Evolutionary conservation across 768 basidiomycete genomes (phyloP).

Genomic region (Mycena indigotica): DNA sequence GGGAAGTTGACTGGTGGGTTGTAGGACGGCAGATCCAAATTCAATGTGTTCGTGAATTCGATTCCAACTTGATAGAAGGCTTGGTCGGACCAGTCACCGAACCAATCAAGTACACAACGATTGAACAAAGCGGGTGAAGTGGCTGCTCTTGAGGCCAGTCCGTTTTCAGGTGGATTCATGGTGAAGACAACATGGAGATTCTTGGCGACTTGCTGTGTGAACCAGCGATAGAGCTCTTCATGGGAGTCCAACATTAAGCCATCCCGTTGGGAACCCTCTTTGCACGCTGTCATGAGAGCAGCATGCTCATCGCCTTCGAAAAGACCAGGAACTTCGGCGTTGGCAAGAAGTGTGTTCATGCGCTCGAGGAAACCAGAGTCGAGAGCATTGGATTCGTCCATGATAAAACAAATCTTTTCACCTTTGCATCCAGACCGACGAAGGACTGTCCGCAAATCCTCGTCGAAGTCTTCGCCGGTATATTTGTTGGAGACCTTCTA

Average conservation of each 20-base stretch:
- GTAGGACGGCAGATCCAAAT: conserved; percentile 87
- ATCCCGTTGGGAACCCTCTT: conserved; percentile 98
- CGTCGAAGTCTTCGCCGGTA: conserved; percentile 97
- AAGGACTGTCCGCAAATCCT: conserved; percentile 92
- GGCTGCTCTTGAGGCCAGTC: conserved; percentile 91
- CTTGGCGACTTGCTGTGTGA: conserved; percentile 96
- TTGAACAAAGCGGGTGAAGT: conserved; percentile 99
- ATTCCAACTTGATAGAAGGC: conserved; percentile 97
- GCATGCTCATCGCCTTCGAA: conserved; percentile 99
- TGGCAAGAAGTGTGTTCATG: conserved; percentile 99
- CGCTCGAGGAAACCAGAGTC: conserved; percentile 98
- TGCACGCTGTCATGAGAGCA: conserved; percentile 98
- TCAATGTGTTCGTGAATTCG: conserved; percentile 93
- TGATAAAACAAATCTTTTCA: conserved; percentile 99
- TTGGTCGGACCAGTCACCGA: conserved; percentile 99
- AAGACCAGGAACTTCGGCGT: conserved; percentile 99
- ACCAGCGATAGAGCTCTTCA: conserved; percentile 98
- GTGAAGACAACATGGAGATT: conserved; percentile 99
- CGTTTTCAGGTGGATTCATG: conserved; percentile 98
- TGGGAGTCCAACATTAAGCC: conserved; percentile 98
- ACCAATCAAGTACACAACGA: conserved; percentile 99
- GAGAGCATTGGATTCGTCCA: conserved; percentile 99
- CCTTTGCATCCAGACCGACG: conserved; percentile 97
- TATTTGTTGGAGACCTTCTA: conserved; percentile 99
- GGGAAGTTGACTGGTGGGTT: conserved; percentile 83